These are phyloP conservation scores for Hibiscus mutabilis DNA, from an alignment of 345 rosid genomes.

Conservation along the genomic window DNA sequence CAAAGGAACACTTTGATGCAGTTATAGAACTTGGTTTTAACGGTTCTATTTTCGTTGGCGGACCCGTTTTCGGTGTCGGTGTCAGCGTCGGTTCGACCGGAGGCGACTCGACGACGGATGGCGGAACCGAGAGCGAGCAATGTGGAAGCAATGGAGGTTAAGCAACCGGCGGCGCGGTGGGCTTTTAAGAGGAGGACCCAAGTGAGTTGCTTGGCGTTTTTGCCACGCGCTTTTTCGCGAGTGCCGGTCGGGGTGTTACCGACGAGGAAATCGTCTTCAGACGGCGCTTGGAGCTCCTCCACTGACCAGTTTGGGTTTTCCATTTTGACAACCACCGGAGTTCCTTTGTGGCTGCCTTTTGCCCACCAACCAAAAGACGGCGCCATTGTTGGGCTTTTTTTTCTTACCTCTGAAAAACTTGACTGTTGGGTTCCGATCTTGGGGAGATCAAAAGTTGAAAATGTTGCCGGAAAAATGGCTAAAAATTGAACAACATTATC, in stretches of 20 bases:
- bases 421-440: neutral
- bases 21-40: constrained; percentile 49
- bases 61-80: neutral
- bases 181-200: constrained; percentile 96
- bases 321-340: constrained; percentile 94
- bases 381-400: constrained; percentile 40
- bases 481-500: constrained; percentile 35
- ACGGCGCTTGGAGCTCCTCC: constrained; percentile 77
- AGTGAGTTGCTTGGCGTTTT: constrained; percentile 90
- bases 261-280: constrained; percentile 63
- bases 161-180: constrained; percentile 88
- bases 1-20: constrained; percentile 66
- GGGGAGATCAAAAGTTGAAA: neutral
- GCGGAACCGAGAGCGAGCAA: constrained; percentile 57
- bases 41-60: constrained; percentile 33
- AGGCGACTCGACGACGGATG: constrained; percentile 62
- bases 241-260: constrained; percentile 24
- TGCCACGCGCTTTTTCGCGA: constrained; percentile 61
- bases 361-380: constrained; percentile 83
- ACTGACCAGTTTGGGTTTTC: constrained; percentile 98
- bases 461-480: constrained; percentile 7
- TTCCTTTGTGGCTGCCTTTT: constrained; percentile 61
- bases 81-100: constrained; percentile 61
- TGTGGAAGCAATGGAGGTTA: constrained; percentile 68
- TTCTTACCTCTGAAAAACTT: neutral